phyloP scores from a whole-genome alignment of 768 basidiomycete species.

The Solioccasus polychromus region DNA sequence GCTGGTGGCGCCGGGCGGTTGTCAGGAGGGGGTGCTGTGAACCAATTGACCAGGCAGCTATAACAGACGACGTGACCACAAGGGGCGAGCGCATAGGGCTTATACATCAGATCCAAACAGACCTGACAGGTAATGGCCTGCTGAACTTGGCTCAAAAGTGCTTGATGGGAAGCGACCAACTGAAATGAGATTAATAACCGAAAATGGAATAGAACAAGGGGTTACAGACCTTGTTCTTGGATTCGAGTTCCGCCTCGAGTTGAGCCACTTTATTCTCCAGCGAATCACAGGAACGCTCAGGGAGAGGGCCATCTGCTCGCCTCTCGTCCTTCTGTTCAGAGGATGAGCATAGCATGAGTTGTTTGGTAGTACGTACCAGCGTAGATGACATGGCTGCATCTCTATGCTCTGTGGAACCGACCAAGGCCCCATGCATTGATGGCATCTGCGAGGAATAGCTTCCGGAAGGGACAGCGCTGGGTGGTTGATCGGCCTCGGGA shows the following conservation, averaged over 20 bases:
- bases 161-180: slow-evolving; percentile 53
- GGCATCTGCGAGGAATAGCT: background rate
- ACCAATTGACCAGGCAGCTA: slow-evolving; percentile 73
- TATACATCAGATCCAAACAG: slow-evolving; percentile 71
- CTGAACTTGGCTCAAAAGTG: slow-evolving; percentile 50
- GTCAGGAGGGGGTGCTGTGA: slow-evolving; percentile 45
- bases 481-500: slow-evolving; percentile 10
- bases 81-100: slow-evolving; percentile 70
- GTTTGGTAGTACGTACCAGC: slow-evolving; percentile 11
- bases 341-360: slow-evolving; percentile 3
- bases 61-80: slow-evolving; percentile 77
- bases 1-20: slow-evolving; percentile 23
- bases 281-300: background rate
- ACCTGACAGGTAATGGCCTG: slow-evolving; percentile 75
- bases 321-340: slow-evolving; percentile 9
- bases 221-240: slow-evolving; percentile 38
- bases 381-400: slow-evolving; percentile 8
- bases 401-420: background rate
- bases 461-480: background rate
- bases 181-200: slow-evolving; percentile 18
- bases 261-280: slow-evolving; percentile 32
- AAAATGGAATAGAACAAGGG: background rate
- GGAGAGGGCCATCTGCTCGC: background rate
- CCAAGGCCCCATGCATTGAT: background rate
- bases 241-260: slow-evolving; percentile 43